Conservation (phyloP, 371 early-diverging fungal genomes). For the Blakeslea trispora region DNA sequence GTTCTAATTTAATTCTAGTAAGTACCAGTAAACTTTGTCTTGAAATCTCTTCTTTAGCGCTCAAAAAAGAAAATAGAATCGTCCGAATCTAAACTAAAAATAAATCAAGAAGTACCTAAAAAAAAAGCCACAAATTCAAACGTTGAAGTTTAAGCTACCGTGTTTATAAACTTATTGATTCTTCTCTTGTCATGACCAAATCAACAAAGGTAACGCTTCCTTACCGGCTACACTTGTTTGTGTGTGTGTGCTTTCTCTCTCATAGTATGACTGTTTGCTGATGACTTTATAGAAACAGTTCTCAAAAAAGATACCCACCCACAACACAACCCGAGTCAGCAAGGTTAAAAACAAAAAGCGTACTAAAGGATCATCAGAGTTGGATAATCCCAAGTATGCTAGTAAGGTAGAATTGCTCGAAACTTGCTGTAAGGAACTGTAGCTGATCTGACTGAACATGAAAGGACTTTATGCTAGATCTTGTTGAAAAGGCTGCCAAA, state of each 20-base stretch:
- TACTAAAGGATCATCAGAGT: slow-evolving; percentile 23
- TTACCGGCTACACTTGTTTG: no score
- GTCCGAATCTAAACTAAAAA: no score
- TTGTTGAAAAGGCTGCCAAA: slow-evolving; percentile 23
- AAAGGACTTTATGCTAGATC: slow-evolving; percentile 22
- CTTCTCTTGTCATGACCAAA: background rate
- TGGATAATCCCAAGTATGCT: slow-evolving; percentile 32
- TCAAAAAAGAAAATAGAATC: no score
- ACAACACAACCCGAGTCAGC: slow-evolving; percentile 8
- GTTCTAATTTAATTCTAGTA: no score
- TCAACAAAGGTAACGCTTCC: background rate
- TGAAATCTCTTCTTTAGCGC: no score
- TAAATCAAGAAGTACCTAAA: background rate
- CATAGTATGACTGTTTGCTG: no score
- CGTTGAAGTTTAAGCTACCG: no score
- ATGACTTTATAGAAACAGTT: background rate
- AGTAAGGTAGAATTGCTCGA: slow-evolving; percentile 7
- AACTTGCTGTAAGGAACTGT: no score
- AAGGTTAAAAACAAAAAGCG: slow-evolving; percentile 12
- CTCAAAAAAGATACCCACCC: slow-evolving; percentile 7
- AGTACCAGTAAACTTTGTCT: no score
- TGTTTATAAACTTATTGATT: background rate
- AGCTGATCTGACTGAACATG: background rate
- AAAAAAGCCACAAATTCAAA: background rate
- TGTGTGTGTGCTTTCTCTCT: background rate